Conservation (phyloP, 768 basidiomycete species). For the Tulasnella sp. region DNA sequence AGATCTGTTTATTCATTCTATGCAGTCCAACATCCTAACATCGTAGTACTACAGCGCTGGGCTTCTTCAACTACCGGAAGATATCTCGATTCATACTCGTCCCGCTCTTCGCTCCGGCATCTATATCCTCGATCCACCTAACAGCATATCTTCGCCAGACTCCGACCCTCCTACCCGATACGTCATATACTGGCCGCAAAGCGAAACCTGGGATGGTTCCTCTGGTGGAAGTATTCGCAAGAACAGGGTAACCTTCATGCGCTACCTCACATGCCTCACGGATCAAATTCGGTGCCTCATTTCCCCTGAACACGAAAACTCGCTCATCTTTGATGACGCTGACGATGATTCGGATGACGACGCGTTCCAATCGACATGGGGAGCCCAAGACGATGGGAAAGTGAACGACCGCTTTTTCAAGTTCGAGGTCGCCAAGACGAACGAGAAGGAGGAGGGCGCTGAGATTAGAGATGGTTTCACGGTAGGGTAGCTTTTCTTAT, state of each 20-base stretch:
- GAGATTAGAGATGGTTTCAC: constrained; percentile 47
- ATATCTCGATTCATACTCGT: not conserved
- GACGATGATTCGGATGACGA: constrained; percentile 35
- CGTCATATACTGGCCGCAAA: constrained; percentile 60
- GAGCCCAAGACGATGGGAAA: constrained; percentile 33
- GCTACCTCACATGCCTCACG: constrained; percentile 58
- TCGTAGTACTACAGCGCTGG: not conserved
- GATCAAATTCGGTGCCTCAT: constrained; percentile 55
- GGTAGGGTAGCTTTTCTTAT: constrained; percentile 36
- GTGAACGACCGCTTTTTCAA: constrained; percentile 41
- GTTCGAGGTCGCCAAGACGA: constrained; percentile 23
- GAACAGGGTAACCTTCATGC: constrained; percentile 60
- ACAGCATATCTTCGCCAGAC: not conserved
- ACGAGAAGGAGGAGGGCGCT: constrained; percentile 36
- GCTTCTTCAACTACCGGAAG: not conserved
- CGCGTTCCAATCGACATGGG: constrained; percentile 26
- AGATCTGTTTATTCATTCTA: constrained; percentile 32
- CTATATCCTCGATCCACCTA: constrained; percentile 14
- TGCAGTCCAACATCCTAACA: not conserved
- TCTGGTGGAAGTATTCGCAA: constrained; percentile 46
- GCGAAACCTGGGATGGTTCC: constrained; percentile 47
- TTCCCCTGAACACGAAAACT: constrained; percentile 47
- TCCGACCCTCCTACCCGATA: constrained; percentile 34
- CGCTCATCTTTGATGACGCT: constrained; percentile 38
- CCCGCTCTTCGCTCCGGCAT: constrained; percentile 11